phyloP scores from a whole-genome alignment of 805 yeast genomes.

The Zygoascus bituminiphila region DNA sequence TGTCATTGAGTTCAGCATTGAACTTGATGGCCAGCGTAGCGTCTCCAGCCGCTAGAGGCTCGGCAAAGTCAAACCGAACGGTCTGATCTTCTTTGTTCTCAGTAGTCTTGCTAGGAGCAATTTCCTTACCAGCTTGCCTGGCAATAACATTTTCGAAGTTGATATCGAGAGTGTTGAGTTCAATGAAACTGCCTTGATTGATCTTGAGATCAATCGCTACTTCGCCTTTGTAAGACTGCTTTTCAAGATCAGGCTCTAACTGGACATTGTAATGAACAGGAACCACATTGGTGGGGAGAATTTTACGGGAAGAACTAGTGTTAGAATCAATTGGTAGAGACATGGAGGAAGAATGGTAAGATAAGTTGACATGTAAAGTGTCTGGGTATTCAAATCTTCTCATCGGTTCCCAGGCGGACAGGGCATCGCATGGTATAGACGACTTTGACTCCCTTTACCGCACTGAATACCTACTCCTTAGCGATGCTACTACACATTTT shows the following conservation, averaged over 20 bases:
- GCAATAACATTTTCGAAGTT: conserved; percentile 43
- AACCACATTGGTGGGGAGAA: conserved; percentile 55
- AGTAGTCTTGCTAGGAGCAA: conserved; percentile 24
- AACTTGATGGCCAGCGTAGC: conserved; percentile 49
- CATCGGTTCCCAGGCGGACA: too few species aligned
- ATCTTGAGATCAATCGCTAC: conserved; percentile 40
- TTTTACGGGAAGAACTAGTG: conserved; percentile 25
- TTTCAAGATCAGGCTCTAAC: conserved; percentile 49
- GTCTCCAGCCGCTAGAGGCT: conserved; percentile 34
- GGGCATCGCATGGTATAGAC: too few species aligned
- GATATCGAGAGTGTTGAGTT: conserved; percentile 57
- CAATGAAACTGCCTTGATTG: conserved; percentile 33
- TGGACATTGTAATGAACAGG: conserved; percentile 70
- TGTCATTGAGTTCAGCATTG: conserved; percentile 52
- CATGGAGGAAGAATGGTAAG: too few species aligned
- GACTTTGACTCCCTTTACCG: too few species aligned
- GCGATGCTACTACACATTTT: neutral
- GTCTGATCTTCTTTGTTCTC: conserved; percentile 52
- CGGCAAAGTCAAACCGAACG: conserved; percentile 49
- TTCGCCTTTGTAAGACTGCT: conserved; percentile 29
- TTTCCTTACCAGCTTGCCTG: conserved; percentile 25
- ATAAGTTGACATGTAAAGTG: too few species aligned
- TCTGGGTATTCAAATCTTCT: too few species aligned
- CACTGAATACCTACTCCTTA: neutral
- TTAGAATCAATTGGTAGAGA: too few species aligned